Evolutionary conservation across 768 basidiomycete genomes (phyloP), one percentile per base, ranked within the genome.

Genomic region (Mycena alexandri): DNA sequence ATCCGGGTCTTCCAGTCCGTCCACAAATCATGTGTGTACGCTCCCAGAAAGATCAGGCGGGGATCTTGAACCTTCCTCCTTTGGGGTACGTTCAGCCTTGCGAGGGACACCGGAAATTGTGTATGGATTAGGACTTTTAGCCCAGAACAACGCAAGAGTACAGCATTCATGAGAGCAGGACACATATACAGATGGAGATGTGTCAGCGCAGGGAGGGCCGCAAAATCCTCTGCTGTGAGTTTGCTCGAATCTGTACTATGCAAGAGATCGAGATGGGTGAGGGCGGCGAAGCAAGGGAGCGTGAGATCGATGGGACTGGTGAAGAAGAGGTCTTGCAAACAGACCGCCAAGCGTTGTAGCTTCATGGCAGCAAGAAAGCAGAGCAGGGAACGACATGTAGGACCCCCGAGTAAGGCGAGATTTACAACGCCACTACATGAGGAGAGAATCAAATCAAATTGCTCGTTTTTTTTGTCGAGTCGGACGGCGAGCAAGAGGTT

Each of bases 201-300:
- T 1, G 55, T 57, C 11, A 57, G 55, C 14, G 24, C 42, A 12
- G 55, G 55, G 19, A 44, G 55, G 2, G 25, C 29, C 19, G 24
- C 9, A 24, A 44, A 33, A 13, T 16, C 12, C 10, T 29, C 29
- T 29, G 42, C 9, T 24, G 55, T 43, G 43, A 44, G 55, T 44
- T 9, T 25, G 10, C 14, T 25, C 24, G 55, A 29, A 29, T 29
- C 25, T 16, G 42, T 1, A 6, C 21, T 46, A 14, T 43, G 14
- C n/a, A 25, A 41, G 3, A 33, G 16, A 19, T 57, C 55, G 17
- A 57, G 55, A 44, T 57, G 55, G n/a, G 55, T 57, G 55, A 57
- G 29, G 17, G 25, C 29, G 29, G 55, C 24, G 41, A 57, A 57
- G 11, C 19, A n/a, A 29, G 55, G 38, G 1, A 29, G 25, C 5